Base-by-base conservation (phyloP, 2,329 filamentous ascomycete genomes). In the Calonectria henricotiae region DNA sequence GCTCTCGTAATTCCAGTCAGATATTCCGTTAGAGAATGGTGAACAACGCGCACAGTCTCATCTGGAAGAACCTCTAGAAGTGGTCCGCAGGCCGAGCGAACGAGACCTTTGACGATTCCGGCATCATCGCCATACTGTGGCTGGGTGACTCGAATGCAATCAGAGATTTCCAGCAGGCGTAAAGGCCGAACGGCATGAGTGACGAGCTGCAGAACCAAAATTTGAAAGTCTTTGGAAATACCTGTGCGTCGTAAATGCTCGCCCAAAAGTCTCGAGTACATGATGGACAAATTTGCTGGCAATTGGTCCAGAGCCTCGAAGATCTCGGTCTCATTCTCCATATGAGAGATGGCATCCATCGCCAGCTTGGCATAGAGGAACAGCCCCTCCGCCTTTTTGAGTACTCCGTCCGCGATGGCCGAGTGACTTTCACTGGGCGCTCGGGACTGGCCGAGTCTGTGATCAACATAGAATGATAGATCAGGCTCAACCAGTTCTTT, bases 21-120 rank as follows among this genome's bases (percentile, higher is more conserved):
- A 74, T 83, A 87, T 67, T 87, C 85, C 0, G 85, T 87, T 41
- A 87, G 82, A 1, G 85, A 86, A 65, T 87, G 85, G 65, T 88
- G 85, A 3, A 87, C 80, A 15, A 87, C 80, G 25, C 78, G 80
- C 23, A 87, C 77, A 0, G 83, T 84, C 58, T 86, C 85, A 64
- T 87, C 84, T 9, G 83, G 80, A 1, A 84, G 77, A 32, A 86
- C 80, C 67, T 87, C 84, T 0, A 87, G 70, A 5, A 88, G 76
- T 4, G 85, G 82, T 0, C 85, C 85, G 68, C 83, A 86, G 4
- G 81, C 80, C n/a, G 79, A 76, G 32, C 82, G 77, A 3, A 85
- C 79, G 7, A 85, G 74, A 2, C 78, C 69, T 71, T 86, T 86
- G 5, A 75, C 77, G 12, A 77, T 68, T 2, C 30, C 30, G 11